phyloP scores from a whole-genome alignment of 805 yeast species.

The Candida ulmi region DNA sequence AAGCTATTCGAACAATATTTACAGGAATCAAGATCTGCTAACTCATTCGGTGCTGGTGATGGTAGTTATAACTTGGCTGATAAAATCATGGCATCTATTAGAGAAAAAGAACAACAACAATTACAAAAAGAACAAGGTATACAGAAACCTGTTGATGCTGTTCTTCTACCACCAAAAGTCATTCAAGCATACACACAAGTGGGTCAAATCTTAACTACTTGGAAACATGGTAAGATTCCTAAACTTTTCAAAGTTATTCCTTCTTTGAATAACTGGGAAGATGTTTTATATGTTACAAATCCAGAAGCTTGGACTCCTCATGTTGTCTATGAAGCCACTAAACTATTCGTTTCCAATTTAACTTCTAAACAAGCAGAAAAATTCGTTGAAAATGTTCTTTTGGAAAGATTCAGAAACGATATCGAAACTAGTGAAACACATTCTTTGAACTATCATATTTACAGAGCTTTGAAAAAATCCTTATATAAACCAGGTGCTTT shows the following conservation, averaged over 20 bases:
- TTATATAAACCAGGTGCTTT: constrained; percentile 96
- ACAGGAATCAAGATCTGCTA: constrained; percentile 31
- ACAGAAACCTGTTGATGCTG: constrained; percentile 57
- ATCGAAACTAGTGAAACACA: constrained; percentile 73
- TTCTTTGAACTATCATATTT: constrained; percentile 84
- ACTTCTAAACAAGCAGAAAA: constrained; percentile 84
- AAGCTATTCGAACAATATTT: constrained; percentile 78
- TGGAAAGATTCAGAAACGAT: constrained; percentile 66
- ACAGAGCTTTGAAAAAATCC: constrained; percentile 86
- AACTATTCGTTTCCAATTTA: constrained; percentile 85
- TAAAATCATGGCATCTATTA: constrained; percentile 84
- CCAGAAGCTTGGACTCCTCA: constrained; percentile 95
- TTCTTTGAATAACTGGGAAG: constrained; percentile 91
- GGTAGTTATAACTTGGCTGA: constrained; percentile 77
- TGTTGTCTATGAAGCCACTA: constrained; percentile 91
- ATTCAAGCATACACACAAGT: constrained; percentile 91
- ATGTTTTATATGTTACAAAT: constrained; percentile 83
- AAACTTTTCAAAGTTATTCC: constrained; percentile 94
- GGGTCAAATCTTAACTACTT: constrained; percentile 79
- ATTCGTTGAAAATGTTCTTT: constrained; percentile 61
- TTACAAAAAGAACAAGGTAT: constrained; percentile 23
- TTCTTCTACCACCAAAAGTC: constrained; percentile 90
- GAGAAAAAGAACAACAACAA: constrained; percentile 55
- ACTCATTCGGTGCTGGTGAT: constrained; percentile 28
- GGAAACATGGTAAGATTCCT: constrained; percentile 96